Percentiles rank a stretch among this genome's conserved stretches.
Conservation (phyloP, 2,329 filamentous ascomycete species). For the Epichloe sylvatica region DNA sequence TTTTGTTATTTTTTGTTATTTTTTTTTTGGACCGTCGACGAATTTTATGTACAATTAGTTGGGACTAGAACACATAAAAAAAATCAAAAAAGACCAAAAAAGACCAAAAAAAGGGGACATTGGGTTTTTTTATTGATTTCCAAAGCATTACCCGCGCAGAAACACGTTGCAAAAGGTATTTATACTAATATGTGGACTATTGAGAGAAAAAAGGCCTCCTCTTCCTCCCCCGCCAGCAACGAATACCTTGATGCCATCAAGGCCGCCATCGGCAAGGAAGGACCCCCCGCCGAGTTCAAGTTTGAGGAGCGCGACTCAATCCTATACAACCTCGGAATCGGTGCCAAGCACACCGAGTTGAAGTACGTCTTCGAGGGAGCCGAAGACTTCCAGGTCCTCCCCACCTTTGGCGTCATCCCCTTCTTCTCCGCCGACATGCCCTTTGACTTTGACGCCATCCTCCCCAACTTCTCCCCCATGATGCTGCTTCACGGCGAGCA, state of each 20-base stretch:
- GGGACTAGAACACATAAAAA: conserved; percentile 8
- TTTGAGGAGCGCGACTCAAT: conserved; percentile 82
- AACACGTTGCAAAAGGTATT: neutral
- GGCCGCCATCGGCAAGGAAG: conserved; percentile 56
- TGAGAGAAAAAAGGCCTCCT: conserved; percentile 5
- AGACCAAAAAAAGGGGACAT: neutral
- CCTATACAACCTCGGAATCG: conserved; percentile 89
- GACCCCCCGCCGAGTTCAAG: conserved; percentile 58
- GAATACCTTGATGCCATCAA: conserved; percentile 64
- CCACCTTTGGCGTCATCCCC: conserved; percentile 94
- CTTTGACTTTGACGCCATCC: conserved; percentile 66
- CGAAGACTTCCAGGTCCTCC: conserved; percentile 85
- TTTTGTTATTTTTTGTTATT: conserved; percentile 11
- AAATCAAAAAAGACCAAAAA: too few relatives aligned
- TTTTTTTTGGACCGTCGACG: neutral
- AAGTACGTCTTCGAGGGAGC: conserved; percentile 79
- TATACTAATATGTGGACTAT: neutral
- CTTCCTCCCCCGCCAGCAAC: conserved; percentile 30
- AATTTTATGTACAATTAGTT: conserved; percentile 9
- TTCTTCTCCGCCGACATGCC: conserved; percentile 73
- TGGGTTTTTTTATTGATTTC: too few relatives aligned
- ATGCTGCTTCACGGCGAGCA: conserved; percentile 98
- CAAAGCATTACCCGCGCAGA: neutral
- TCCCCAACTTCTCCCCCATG: conserved; percentile 95
- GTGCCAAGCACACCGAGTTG: conserved; percentile 80